Evolutionary conservation across 1,284 basidiomycete species (phyloP).

Genomic region (Sporisorium iseilematis-ciliati): DNA sequence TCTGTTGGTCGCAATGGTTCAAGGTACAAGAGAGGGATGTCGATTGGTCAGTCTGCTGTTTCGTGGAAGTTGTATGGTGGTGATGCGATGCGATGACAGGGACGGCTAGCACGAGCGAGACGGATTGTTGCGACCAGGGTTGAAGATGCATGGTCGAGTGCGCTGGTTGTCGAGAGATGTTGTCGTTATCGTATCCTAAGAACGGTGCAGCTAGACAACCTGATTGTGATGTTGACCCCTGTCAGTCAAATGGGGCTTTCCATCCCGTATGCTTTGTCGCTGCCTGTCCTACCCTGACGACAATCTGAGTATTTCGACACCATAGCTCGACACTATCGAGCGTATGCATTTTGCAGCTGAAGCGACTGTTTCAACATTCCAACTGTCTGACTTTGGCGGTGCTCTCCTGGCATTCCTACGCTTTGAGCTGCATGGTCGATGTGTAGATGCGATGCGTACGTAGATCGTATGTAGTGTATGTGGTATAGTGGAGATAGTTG

Average conservation of each 20-base stretch:
- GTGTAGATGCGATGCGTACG: constrained; percentile 16
- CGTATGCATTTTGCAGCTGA: background rate
- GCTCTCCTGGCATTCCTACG: background rate
- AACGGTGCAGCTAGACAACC: background rate
- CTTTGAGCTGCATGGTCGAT: background rate
- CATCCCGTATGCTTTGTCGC: background rate
- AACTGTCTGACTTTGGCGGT: background rate
- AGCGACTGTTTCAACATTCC: too few species aligned
- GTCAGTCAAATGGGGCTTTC: background rate
- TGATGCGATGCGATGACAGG: background rate
- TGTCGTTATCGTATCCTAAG: background rate
- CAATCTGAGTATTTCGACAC: background rate
- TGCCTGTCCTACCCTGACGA: background rate
- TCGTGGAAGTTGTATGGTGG: background rate
- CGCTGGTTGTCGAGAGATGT: background rate
- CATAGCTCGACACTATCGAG: too few species aligned
- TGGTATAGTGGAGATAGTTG: background rate
- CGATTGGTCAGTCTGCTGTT: constrained; percentile 10
- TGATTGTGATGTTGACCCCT: background rate
- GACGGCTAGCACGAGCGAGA: constrained; percentile 7
- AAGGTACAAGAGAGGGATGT: background rate
- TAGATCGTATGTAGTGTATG: background rate
- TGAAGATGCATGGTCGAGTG: background rate
- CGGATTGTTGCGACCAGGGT: background rate
- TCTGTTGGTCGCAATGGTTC: constrained; percentile 22